Percentiles rank a stretch among this genome's conserved stretches.
phyloP scores from a whole-genome alignment of 768 basidiomycete genomes.

The Boletus rubropictus region DNA sequence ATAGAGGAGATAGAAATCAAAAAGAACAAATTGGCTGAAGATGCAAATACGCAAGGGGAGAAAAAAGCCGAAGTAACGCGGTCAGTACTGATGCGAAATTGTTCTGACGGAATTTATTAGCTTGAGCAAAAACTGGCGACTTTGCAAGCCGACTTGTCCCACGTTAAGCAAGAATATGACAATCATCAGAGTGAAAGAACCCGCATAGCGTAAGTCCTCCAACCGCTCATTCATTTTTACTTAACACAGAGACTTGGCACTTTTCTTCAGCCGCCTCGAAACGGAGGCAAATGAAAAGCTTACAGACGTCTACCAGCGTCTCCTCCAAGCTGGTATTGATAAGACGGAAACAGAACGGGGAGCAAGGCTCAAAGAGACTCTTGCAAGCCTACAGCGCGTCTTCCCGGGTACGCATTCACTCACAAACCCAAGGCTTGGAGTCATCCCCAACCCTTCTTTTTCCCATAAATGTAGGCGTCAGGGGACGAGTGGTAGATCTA shows the following conservation, averaged over 20 bases:
- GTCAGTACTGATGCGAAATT: neutral
- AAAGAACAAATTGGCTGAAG: slow-evolving; percentile 50
- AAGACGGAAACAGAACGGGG: slow-evolving; percentile 84
- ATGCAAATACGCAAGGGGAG: slow-evolving; percentile 41
- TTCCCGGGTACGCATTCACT: slow-evolving; percentile 63
- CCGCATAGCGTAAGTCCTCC: slow-evolving; percentile 55
- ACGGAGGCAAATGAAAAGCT: slow-evolving; percentile 91
- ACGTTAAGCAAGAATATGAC: slow-evolving; percentile 71
- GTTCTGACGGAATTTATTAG: slow-evolving; percentile 21
- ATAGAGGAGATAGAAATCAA: slow-evolving; percentile 59
- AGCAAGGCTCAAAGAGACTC: slow-evolving; percentile 75
- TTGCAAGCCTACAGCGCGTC: slow-evolving; percentile 76
- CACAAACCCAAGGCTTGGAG: neutral
- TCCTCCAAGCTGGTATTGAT: slow-evolving; percentile 88
- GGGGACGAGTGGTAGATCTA: slow-evolving; percentile 87
- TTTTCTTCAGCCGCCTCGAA: slow-evolving; percentile 67
- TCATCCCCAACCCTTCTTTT: neutral
- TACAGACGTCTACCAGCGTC: slow-evolving; percentile 69
- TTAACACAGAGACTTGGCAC: neutral
- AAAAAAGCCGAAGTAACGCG: slow-evolving; percentile 52
- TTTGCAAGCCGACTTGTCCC: slow-evolving; percentile 56
- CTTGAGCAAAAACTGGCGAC: slow-evolving; percentile 55
- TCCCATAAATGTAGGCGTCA: slow-evolving; percentile 54
- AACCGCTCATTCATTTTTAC: neutral
- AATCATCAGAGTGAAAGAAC: slow-evolving; percentile 80